Evolutionary conservation across 108 stramenopile species (phyloP), one percentile per base, ranked within the genome.

Genomic region (Pinguiococcus pyrenoidosus): DNA sequence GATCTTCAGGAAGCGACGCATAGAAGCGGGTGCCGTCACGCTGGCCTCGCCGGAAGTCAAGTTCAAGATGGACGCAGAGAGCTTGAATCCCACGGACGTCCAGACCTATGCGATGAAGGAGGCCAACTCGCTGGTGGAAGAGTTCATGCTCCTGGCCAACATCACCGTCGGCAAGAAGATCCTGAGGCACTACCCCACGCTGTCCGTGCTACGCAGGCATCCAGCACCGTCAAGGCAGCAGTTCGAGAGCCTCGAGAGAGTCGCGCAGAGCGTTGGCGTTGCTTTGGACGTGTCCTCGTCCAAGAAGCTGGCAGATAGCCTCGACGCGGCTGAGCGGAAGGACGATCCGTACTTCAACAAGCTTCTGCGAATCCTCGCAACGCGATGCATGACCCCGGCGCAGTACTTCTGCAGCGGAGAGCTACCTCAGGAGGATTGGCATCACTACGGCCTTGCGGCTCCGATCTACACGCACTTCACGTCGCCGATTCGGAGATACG

Each of bases 401-500:
- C 86, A 91, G 54, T 99, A 99, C 62, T 96, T 99, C 51, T 93
- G 91, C 48, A 91, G 87, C 4, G 90, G 92, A 32, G 92, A 97
- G 54, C 16, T 27, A 7, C 10, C 68, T 0, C 68, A 66, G 29
- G 53, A 40, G 13, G 57, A 72, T 32, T 75, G 72, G 69, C 64
- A 62, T 28, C 97, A 99, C 72, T 99, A 96, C 54, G 98, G 98
- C 39, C 79, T 99, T 1, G 98, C 93, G 4, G 87, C 92, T n/a
- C 89, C 91, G 2, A 83, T 96, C 8, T 99, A 99, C 66, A 99
- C 95, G 0, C 98, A 99, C 57, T 99, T 99, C 63, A 99, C 98
- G 5, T 87, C 85, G 6, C 98, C 98, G 18, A 99, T 99, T 53
- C 92, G 98, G 22, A 40, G 39, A 24, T 99, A 99, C 66, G 89